Evolutionary conservation across 345 rosid genomes (phyloP), one percentile per base, ranked within the genome.

Genomic region (Gossypium anomalum): DNA sequence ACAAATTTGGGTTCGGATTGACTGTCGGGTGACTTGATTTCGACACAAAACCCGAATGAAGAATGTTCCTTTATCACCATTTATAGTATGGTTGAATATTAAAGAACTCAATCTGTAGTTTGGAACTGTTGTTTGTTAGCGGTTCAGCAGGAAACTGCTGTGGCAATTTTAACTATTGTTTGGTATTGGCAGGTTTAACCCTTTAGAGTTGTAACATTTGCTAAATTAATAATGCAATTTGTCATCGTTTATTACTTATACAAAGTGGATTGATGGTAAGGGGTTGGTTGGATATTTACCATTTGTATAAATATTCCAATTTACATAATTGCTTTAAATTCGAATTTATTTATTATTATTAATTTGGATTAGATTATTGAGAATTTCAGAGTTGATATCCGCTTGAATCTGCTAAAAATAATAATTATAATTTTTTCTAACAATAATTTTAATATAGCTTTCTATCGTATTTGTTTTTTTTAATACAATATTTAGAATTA

Each of bases 1-100:
- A 91, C 92, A 94, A 91, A 75, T 94, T 94, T 45, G 98, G 98
- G 6, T 91, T 92, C 17, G 98, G 98, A 57, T 82, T 94, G 87
- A 89, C 97, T 6, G 93, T 92, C 0, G 97, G 98, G 25, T 90
- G 81, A 86, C 62, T 56, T 29, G 34, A 53, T 19, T 48, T 15
- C 56, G n/a, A 9, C 12, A 2, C 16, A 23, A 56, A 22, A 43
- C 8, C 17, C 9, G 7, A 15, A 29, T 3, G 17, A 49, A 27
- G 4, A 70, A 44, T 3, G 63, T 72, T 47, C 34, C 13, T 20
- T 16, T 1, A n/a, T 57, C 17, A 9, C 27, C 64, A 56, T 56
- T 64, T 56, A 9, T 16, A 27, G 20, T 57, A 20, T 22, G 27
- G 13, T 22, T 57, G 14, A 57, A 57, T 23, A 20, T 57, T 20